Evolutionary conservation across 2,329 filamentous ascomycete genomes (phyloP).

Genomic region (Fusarium staphyleae): DNA sequence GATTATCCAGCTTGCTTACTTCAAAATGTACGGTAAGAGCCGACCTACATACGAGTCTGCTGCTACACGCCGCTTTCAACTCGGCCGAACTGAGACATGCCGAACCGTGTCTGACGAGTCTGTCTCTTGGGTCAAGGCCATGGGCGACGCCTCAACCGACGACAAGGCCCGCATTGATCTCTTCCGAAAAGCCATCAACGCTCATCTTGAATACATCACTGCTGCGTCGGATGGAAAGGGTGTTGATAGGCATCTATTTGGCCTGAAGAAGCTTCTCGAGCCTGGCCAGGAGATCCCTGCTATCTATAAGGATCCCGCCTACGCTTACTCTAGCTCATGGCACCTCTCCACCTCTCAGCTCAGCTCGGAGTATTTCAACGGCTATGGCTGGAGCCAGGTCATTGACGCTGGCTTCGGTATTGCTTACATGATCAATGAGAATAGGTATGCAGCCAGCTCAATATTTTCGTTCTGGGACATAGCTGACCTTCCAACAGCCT

Average conservation of each 20-base stretch:
- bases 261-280: slow-evolving; percentile 87
- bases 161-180: slow-evolving; percentile 72
- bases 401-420: slow-evolving; percentile 96
- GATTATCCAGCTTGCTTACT: slow-evolving; percentile 97
- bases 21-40: slow-evolving; percentile 99
- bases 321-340: slow-evolving; percentile 84
- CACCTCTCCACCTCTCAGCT: slow-evolving; percentile 89
- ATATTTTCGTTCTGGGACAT: background rate
- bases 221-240: slow-evolving; percentile 92
- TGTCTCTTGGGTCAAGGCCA: slow-evolving; percentile 87
- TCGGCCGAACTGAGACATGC: slow-evolving; percentile 95
- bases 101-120: slow-evolving; percentile 90
- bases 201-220: slow-evolving; percentile 88
- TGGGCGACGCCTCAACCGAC: slow-evolving; percentile 72
- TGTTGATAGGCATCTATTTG: slow-evolving; percentile 96
- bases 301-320: slow-evolving; percentile 88
- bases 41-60: slow-evolving; percentile 97
- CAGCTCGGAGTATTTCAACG: slow-evolving; percentile 97
- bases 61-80: slow-evolving; percentile 92
- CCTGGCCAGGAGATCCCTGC: slow-evolving; percentile 81
- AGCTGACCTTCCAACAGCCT: slow-evolving; percentile 63
- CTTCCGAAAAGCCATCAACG: slow-evolving; percentile 81
- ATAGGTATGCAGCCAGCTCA: slow-evolving; percentile 66
- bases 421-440: slow-evolving; percentile 99
- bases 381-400: slow-evolving; percentile 98